Evolutionary conservation across 805 yeast genomes (phyloP).

Genomic region (Lipomyces chichibuensis): DNA sequence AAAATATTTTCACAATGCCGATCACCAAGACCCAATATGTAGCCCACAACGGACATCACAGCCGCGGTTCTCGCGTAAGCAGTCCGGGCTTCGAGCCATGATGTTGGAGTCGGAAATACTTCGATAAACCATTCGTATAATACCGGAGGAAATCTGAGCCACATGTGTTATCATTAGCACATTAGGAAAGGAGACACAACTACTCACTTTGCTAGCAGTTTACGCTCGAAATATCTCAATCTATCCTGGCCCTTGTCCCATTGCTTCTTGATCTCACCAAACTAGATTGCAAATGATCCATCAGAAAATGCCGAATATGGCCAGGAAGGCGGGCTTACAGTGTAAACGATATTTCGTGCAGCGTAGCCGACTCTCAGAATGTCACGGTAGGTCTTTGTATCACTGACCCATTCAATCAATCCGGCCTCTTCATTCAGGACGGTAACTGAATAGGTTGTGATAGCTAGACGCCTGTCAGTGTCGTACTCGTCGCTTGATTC

Average conservation of each 20-base stretch:
- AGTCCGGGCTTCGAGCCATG: slow-evolving; percentile 82
- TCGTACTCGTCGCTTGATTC: too few relatives aligned
- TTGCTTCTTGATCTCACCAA: slow-evolving; percentile 5
- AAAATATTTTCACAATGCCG: slow-evolving; percentile 92
- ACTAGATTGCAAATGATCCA: neutral
- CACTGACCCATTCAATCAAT: slow-evolving; percentile 84
- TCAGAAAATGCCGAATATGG: neutral
- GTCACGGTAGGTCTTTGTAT: slow-evolving; percentile 70
- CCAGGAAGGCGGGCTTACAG: neutral
- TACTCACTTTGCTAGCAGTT: slow-evolving; percentile 27
- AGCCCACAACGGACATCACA: slow-evolving; percentile 97
- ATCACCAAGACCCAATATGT: slow-evolving; percentile 91
- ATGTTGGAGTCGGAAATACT: slow-evolving; percentile 82
- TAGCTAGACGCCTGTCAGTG: slow-evolving; percentile 41
- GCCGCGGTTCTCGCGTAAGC: slow-evolving; percentile 78
- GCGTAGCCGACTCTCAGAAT: slow-evolving; percentile 55
- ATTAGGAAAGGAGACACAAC: neutral
- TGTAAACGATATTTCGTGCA: slow-evolving; percentile 45
- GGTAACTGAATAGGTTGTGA: slow-evolving; percentile 83
- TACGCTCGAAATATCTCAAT: slow-evolving; percentile 11
- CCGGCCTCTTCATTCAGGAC: slow-evolving; percentile 88
- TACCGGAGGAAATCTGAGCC: slow-evolving; percentile 60
- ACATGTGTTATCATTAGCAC: neutral
- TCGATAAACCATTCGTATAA: slow-evolving; percentile 86
- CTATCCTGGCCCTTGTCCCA: neutral